Conservation (phyloP, 768 basidiomycete genomes). For the Coprinopsis strossmayeri region DNA sequence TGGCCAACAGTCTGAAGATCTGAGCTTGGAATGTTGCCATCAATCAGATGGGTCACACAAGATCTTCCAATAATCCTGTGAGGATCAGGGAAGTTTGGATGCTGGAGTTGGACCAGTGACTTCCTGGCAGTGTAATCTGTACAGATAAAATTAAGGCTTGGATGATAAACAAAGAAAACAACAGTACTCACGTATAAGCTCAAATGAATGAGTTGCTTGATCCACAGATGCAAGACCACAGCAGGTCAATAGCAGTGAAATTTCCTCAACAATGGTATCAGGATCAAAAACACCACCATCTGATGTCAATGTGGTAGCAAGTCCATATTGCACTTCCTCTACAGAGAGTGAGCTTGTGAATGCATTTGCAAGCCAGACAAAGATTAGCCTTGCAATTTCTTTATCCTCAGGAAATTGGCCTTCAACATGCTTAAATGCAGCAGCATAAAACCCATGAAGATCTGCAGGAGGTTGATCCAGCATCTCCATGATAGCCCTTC, state of each 20-base stretch:
- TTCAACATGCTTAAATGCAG: background rate
- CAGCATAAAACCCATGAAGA: background rate
- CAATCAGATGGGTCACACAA: background rate
- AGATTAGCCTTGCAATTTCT: background rate
- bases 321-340: background rate
- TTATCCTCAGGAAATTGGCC: background rate
- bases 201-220: background rate
- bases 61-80: constrained; percentile 1
- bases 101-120: background rate
- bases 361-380: constrained; percentile 6
- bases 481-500: background rate
- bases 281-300: background rate
- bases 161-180: background rate
- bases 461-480: background rate
- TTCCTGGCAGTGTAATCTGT: constrained; percentile 8
- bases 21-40: background rate
- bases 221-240: constrained; percentile 3
- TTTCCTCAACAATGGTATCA: background rate
- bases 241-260: background rate
- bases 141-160: no score
- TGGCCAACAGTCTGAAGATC: background rate
- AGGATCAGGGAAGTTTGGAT: background rate
- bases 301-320: background rate
- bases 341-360: background rate
- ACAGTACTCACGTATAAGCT: constrained; percentile 7